Base-by-base conservation (phyloP, 2,329 filamentous ascomycete genomes). In the Ophiostoma himal-ulmi region DNA sequence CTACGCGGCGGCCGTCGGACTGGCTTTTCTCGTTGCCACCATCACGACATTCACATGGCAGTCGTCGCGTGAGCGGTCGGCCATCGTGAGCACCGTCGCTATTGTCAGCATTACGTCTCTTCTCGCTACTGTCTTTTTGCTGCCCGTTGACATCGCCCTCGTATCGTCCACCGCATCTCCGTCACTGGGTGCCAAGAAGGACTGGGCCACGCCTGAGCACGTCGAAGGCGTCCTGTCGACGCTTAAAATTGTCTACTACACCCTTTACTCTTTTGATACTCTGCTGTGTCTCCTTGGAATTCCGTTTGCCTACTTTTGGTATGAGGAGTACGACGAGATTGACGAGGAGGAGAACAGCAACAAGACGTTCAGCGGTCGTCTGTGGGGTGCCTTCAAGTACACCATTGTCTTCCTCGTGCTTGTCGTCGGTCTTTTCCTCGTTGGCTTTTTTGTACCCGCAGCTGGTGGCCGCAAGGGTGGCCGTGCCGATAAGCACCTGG, bases 251-350 rank as follows among this genome's bases (percentile, higher is more conserved):
- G 91, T 97, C 71, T 99, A 99, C 82, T 98, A 98, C 80, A 85
- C 89, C 0, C 85, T 99, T 0, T 99, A 98, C 82, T 95, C 92
- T 75, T 83, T 97, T 74, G 95, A 99, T 79, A 92, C 93, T 0
- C 78, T 97, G 6, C 86, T 99, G 13, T 99, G 95, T 77, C 83
- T 99, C 65, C 79, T 98, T 22, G 86, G 97, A 64, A 91, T 98
- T 26, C 95, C 95, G 0, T 99, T 99, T 78, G 91, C 94, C 67
- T 99, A 99, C 82, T 99, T 99, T 79, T 97, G 91, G 88, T 95
- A 96, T 77, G 95, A 99, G 79, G 95, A 98, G 79, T 96, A 96
- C 74, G 94, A 97, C 76, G 93, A 97, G 80, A 89, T 94, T 26
- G 93, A 93, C 72, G 86, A 90, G 41, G 86, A 90, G 44, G 92